Conservation (phyloP, 495 filamentous ascomycete species). For the Xylaria palmicola region DNA sequence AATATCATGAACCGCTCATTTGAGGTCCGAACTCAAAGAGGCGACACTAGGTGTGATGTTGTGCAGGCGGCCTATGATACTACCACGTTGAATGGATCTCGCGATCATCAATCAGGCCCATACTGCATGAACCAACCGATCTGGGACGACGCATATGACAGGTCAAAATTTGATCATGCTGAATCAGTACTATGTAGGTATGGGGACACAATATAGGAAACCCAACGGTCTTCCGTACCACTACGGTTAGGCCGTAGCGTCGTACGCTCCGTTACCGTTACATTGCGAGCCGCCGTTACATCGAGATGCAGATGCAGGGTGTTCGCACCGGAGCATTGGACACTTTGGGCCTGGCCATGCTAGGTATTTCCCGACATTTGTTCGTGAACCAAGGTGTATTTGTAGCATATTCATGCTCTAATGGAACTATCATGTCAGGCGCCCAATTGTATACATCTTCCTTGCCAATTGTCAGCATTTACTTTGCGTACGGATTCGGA, state of each 20-base stretch:
- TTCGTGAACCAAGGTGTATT: not conserved
- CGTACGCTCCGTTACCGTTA: constrained; percentile 9
- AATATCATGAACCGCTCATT: not conserved
- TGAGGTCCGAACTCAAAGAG: not conserved
- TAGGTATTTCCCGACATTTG: not conserved
- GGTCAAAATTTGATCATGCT: not conserved
- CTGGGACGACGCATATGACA: constrained; percentile 1
- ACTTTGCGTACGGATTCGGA: not conserved
- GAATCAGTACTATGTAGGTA: not conserved
- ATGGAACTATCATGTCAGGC: not conserved
- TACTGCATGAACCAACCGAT: constrained; percentile 14
- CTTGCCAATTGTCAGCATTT: not conserved
- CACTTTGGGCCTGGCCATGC: constrained; percentile 7
- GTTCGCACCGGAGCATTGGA: constrained; percentile 1
- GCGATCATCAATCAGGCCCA: constrained; percentile 1
- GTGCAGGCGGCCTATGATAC: constrained; percentile 3
- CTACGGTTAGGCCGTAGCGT: not conserved
- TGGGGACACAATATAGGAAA: not conserved
- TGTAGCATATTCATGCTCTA: not conserved
- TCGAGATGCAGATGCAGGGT: constrained; percentile 13
- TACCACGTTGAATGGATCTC: constrained; percentile 11
- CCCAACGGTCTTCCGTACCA: not conserved
- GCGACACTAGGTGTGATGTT: not conserved
- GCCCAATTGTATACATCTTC: not conserved
- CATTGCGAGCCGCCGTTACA: constrained; percentile 15